phyloP scores from a whole-genome alignment of 2,329 filamentous ascomycete species.

The Lecanicillium sp. region DNA sequence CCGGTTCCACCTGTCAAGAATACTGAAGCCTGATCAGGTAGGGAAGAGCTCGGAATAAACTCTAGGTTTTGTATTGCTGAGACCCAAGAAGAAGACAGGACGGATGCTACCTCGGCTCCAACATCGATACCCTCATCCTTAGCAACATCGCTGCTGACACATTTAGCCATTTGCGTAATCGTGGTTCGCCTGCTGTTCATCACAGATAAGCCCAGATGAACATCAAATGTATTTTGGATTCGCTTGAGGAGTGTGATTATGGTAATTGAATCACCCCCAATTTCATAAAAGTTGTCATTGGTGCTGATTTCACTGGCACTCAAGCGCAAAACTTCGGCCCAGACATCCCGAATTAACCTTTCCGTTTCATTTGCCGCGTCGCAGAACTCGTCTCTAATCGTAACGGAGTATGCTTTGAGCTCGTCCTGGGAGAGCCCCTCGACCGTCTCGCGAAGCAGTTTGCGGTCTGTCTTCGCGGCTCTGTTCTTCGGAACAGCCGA shows the following conservation, averaged over 20 bases:
- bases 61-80: neutral
- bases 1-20: constrained; percentile 17
- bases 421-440: neutral
- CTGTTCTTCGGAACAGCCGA: neutral
- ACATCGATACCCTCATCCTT: neutral
- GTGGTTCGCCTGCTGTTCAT: constrained; percentile 19
- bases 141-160: constrained; percentile 2
- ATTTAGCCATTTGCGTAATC: constrained; percentile 16
- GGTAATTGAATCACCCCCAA: constrained; percentile 11
- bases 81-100: neutral
- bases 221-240: constrained; percentile 14
- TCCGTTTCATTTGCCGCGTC: neutral
- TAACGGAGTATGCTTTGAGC: neutral
- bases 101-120: neutral
- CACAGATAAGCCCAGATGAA: constrained; percentile 16
- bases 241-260: neutral
- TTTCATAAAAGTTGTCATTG: constrained; percentile 11
- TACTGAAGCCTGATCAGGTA: neutral
- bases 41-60: neutral
- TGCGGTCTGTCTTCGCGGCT: neutral
- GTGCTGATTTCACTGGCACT: neutral
- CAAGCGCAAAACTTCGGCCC: neutral
- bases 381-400: neutral
- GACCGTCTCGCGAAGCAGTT: neutral
- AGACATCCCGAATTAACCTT: neutral